Base-by-base conservation (phyloP, 208 protist species). In the Leishmania lainsoni region DNA sequence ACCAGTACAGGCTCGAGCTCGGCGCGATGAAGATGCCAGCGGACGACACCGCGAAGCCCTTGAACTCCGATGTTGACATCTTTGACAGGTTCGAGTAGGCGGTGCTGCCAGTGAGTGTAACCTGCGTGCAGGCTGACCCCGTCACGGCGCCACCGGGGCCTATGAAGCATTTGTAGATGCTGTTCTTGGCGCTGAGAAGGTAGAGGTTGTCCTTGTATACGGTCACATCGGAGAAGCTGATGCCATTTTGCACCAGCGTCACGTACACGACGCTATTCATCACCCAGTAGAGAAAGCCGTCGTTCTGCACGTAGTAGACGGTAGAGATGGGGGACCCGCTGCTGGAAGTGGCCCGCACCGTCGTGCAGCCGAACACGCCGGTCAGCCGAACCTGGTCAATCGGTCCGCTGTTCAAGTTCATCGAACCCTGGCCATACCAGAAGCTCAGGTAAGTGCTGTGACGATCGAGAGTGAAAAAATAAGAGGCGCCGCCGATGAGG, bases 401-500 rank as follows among this genome's bases (percentile, higher is more conserved):
- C 0, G 56, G 12, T 2, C 79, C 86, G 63, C 65, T 83, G 20
- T 35, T 48, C 17, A 35, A 16, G 35, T 48, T 59, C 14, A 10
- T 5, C 1, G n/a, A 29, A 8, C 58, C 58, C 16, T 79, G 52
- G 35, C 84, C 84, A 71, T 87, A 86, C 52, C 85, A 81, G 68
- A 82, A 89, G 68, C 51, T 69, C 61, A 87, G 82, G n/a, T 86
- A 45, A 54, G 81, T 83, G 10, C 35, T 87, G 35, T 66, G 79
- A 51, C 87, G 86, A 52, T 89, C 88, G 66, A 89, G 82, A 45
- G 71, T 84, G 75, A 89, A 90, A 63, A 95, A 88, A 66, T 76
- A 74, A 29, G 65, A 75, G 29, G 56, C 56, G 3, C 58, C 75
- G 20, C 88, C 87, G 54, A 94, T 74, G 66, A 95, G 78, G 42